Base-by-base conservation (phyloP, 2,329 filamentous ascomycete genomes). In the Thielaviopsis populi region DNA sequence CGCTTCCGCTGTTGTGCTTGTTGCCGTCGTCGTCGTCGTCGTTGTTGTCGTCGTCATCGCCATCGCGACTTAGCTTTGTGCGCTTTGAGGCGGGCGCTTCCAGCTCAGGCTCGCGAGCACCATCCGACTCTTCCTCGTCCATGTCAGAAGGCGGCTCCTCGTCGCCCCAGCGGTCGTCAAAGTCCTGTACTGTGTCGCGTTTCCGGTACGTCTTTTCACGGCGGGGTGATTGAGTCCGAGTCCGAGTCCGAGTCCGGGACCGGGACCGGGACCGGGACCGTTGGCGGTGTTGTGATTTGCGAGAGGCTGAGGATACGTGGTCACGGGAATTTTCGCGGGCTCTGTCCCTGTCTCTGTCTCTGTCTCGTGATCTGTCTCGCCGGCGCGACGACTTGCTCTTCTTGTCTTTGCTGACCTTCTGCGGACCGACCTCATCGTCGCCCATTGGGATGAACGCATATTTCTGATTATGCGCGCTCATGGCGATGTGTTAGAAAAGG, bases 101-200 rank as follows among this genome's bases (percentile, higher is more conserved):
- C 59, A 88, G 87, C 17, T 87, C 84, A 1, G 77, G 76, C 60
- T 79, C 78, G 24, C 79, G 78, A 3, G 77, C 77, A 11, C 48
- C 42, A 10, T 58, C 53, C 24, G 43, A 24, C 24, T 75, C 74
- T n/a, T 75, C 74, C 11, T 74, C 73, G 8, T 75, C 76, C 3
- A 68, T 70, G 17, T 76, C 75, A 0, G 79, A 77, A 0, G 73
- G 72, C 30, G 77, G 76, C 69, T 89, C 87, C 70, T 91, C 87
- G 69, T 94, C 89, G 0, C 85, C 89, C 89, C 90, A 95, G 63
- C 88, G 78, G 70, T 91, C 87, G 59, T 91, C 87, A 68, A 87
- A 86, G 67, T 88, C 41, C 65, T 71, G 68, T 73, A 70, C 68
- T 73, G 67, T 24, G 68, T 75, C 72, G 71, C 73, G 73, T 71